phyloP scores from a whole-genome alignment of 2,329 filamentous ascomycete genomes.

The Arthrobotrys megalospora region DNA sequence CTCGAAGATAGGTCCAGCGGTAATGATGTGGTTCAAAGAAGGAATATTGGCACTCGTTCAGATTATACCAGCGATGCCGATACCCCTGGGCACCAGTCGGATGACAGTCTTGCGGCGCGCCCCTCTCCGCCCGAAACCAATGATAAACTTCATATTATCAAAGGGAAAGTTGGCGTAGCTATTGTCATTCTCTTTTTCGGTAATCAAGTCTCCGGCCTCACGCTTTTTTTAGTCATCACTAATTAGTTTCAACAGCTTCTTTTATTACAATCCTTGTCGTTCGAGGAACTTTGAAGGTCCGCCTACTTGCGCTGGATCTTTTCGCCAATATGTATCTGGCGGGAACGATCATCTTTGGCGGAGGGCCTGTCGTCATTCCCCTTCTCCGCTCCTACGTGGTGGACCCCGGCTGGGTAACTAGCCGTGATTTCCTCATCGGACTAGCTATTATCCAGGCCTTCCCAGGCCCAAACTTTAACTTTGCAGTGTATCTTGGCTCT shows the following conservation, averaged over 20 bases:
- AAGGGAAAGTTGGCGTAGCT: slow-evolving; percentile 37
- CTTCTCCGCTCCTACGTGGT: slow-evolving; percentile 77
- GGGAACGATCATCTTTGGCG: slow-evolving; percentile 76
- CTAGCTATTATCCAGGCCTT: slow-evolving; percentile 80
- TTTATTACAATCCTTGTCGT: slow-evolving; percentile 75
- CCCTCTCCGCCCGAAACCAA: background rate
- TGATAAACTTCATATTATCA: slow-evolving; percentile 25
- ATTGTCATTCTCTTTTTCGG: slow-evolving; percentile 68
- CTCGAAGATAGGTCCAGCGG: slow-evolving; percentile 4
- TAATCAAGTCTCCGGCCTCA: slow-evolving; percentile 58
- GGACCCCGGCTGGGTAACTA: slow-evolving; percentile 77
- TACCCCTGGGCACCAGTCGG: background rate
- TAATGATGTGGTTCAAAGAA: slow-evolving; percentile 7
- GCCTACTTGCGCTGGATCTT: slow-evolving; percentile 73
- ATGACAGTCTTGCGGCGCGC: background rate
- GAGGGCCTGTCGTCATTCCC: slow-evolving; percentile 77
- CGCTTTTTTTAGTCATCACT: background rate
- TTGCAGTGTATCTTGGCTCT: slow-evolving; percentile 74
- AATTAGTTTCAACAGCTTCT: slow-evolving; percentile 66
- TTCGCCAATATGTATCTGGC: slow-evolving; percentile 82
- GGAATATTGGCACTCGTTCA: background rate
- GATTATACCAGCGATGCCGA: background rate
- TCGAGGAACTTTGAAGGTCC: slow-evolving; percentile 67
- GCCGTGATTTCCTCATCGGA: slow-evolving; percentile 80
- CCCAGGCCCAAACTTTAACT: slow-evolving; percentile 76